Conservation (phyloP, 495 filamentous ascomycete genomes). For the Aspergillus steynii region DNA sequence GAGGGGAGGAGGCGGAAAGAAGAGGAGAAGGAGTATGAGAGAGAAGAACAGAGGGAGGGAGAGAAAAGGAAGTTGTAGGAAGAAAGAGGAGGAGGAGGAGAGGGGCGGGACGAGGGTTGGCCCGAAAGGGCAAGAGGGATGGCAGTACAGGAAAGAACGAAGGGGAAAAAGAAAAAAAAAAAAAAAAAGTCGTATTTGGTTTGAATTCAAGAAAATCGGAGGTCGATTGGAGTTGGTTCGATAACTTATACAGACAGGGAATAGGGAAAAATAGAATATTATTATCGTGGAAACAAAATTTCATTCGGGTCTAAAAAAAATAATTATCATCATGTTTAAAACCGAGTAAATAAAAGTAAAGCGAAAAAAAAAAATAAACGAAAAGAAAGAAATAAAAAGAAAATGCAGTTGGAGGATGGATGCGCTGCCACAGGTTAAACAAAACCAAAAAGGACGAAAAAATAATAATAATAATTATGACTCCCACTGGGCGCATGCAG, state of each 20-base stretch:
- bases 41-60: slow-evolving; percentile 25
- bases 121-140: slow-evolving; percentile 26
- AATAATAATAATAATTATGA: background rate
- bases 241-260: slow-evolving; percentile 7
- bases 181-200: slow-evolving; percentile 8
- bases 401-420: background rate
- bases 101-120: slow-evolving; percentile 18
- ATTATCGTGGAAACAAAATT: background rate
- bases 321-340: background rate
- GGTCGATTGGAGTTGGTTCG: slow-evolving; percentile 5
- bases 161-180: slow-evolving; percentile 11
- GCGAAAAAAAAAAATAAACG: background rate
- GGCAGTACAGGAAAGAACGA: slow-evolving; percentile 7
- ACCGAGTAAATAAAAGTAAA: background rate
- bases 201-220: background rate
- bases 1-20: slow-evolving; percentile 22
- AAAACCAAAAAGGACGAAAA: background rate
- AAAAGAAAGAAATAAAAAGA: background rate
- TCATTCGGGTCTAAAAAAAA: background rate
- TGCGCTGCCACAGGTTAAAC: too few species aligned
- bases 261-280: slow-evolving; percentile 1
- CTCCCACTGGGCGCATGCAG: slow-evolving; percentile 4
- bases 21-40: slow-evolving; percentile 16
- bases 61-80: slow-evolving; percentile 52
- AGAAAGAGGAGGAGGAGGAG: slow-evolving; percentile 35